Evolutionary conservation across 2,329 filamentous ascomycete species (phyloP), one percentile per base, ranked within the genome.

Genomic region (Colletotrichum lupini): DNA sequence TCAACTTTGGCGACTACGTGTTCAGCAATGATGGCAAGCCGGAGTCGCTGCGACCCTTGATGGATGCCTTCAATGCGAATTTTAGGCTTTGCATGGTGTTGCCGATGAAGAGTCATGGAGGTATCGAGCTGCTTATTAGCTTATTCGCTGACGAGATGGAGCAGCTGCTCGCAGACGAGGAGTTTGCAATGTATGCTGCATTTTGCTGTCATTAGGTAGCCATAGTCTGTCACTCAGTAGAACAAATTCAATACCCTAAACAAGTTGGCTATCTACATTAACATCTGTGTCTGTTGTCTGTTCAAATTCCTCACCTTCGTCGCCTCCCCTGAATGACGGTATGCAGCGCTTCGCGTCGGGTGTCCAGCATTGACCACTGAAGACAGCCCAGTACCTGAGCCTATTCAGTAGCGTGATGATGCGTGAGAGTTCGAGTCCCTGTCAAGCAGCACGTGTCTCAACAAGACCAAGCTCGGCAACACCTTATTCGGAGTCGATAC

Each of bases 141-240:
- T 75, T 79, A 1, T 74, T 77, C 28, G 77, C 77, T 0, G 78
- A 81, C 64, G 80, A 81, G 74, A 64, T 80, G 65, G 76, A 78
- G 2, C 77, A 79, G 74, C 56, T 81, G 3, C 42, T 60, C 58
- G 57, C 37, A 9, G 80, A 81, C 58, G 67, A 78, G 0, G 78
- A 80, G 58, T 80, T 80, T 62, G 76, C 68, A 7, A 71, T 73
- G 60, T 79, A 77, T 73, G 79, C 76, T 5, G 55, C 32, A 12
- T 72, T 68, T 11, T 58, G 53, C 24, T 59, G 58, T 26, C 52
- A 72, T 19, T 58, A 26, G 26, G 26, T 26, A 42, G 49, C 19
- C 19, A n/a, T 0, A 49, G 19, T n/a, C 19, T 11, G 2, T 49
- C 19, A 3, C 37, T 42, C 7, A 19, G 37, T 49, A 35, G 3